Base-by-base conservation (phyloP, 371 early-diverging fungal species). In the Circinella minor region DNA sequence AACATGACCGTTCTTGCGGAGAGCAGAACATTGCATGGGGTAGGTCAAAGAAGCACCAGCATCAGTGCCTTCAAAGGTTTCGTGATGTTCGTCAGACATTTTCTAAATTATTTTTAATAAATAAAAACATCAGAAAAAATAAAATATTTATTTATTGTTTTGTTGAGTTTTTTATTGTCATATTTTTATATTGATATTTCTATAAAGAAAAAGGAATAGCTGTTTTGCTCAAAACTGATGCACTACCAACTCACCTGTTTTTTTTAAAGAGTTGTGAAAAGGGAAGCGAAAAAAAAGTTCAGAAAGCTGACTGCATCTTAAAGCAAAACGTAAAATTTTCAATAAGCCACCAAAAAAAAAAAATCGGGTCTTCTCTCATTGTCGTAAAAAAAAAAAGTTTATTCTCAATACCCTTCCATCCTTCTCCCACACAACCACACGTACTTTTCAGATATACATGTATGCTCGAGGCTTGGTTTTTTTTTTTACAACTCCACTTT, bases 1-100 rank as follows among this genome's bases (percentile, higher is more conserved):
- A 73, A 99, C 99, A 88, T 93, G 92, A 46, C 98, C 99, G 91
- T 93, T 93, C 95, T 98, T 99, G 86, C 99, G 94, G 74, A 99
- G 94, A 71, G 98, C 97, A 83, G 98, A 98, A 89, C 98, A 98
- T 92, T 98, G 99, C 88, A 96, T 89, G 80, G 99, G 99, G 93
- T 83, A 84, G 88, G 98, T 98, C 75, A 84, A 66, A 70, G 99
- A 96, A 69, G 98, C 96, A 71, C 97, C 97, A 67, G 94, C 86
- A 80, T 86, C 89, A 73, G 88, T 84, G 69, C 75, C 68, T 77
- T 89, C 92, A 85, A 94, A 93, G 77, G 80, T 84, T 76, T 89
- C 81, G 79, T 92, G 90, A 17, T 54, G 82, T 55, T 86, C 83
- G 69, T 89, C 89, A 72, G 82, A 77, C 82, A 81, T 84, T 65